phyloP scores from a whole-genome alignment of 78 protist genomes.

The Chrysochromulina parva region DNA sequence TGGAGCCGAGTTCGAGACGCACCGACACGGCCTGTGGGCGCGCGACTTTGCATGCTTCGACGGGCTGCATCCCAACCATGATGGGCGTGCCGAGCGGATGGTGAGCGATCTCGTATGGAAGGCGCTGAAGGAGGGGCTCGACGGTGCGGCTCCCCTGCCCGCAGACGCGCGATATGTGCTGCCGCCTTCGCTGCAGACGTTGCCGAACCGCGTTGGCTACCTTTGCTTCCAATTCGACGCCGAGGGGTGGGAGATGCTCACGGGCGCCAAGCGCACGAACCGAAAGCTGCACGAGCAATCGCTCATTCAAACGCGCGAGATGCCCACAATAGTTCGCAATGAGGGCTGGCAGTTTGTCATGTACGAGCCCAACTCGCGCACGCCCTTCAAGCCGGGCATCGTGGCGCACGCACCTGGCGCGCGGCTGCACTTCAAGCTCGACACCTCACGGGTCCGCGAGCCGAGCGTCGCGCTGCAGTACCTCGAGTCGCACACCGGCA shows the following conservation, averaged over 20 bases:
- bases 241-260: neutral
- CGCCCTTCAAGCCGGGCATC: too few relatives aligned
- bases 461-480: too few relatives aligned
- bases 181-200: neutral
- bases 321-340: too few relatives aligned
- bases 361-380: too few relatives aligned
- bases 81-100: neutral
- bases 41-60: neutral
- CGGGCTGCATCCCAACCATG: neutral
- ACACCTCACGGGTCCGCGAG: too few relatives aligned
- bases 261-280: too few relatives aligned
- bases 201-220: neutral
- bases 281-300: too few relatives aligned
- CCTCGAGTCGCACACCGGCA: too few relatives aligned
- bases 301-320: too few relatives aligned
- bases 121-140: neutral
- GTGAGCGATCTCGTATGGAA: neutral
- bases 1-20: neutral
- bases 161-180: neutral
- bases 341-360: too few relatives aligned
- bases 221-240: neutral
- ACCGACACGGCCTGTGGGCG: neutral
- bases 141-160: neutral
- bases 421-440: too few relatives aligned
- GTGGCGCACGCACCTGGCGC: too few relatives aligned